Base-by-base conservation (phyloP, 1,284 basidiomycete genomes). In the Hemileia vastatrix region DNA sequence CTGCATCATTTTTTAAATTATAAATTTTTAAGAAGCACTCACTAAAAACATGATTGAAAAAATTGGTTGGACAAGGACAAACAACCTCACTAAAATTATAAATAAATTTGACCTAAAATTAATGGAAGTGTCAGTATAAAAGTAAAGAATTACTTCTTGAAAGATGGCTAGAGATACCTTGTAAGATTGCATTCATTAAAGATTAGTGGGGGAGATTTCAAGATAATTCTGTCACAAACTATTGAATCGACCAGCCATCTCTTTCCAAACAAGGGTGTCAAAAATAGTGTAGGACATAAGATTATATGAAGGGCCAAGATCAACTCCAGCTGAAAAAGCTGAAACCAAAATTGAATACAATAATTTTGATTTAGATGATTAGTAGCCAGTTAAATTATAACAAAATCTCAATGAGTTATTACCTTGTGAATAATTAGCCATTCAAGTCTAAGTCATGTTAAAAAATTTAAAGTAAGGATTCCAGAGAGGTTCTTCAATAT, bases 341-440 rank as follows among this genome's bases (percentile, higher is more conserved):
- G 24, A 36, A 31, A 4, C 6, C 45, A 23, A 13, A n/a, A 53
- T 19, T 1, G n/a, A 36, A 54, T 55, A 40, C 18, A n/a, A n/a
- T n/a, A n/a, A n/a, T n/a, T n/a, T n/a, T n/a, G n/a, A n/a, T n/a
- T n/a, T 27, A 13, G 23, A 11, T 27, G 23, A 23, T 19, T 13
- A 11, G 19, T 31, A 18, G 48, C 64, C 24, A 64, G 55, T 63
- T 23, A 33, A 13, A 6, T 8, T 6, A 24, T 40, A 1, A 6
- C 27, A 40, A 3, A 18, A 47, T 53, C 13, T 45, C 45, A 53
- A 54, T 27, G n/a, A 48, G 43, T 8, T 64, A 78, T 67, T 72
- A 88, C 88, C 90, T 95, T 98, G 94, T 18, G 94, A 94, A 76
- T 97, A 97, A 3, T 89, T 91, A 69, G 91, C 84, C n/a, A 76